A percentile compares a stretch with the other conserved stretches of the same genome.
Evolutionary conservation across 495 filamentous ascomycete species (phyloP).

Genomic region (Pseudoneurospora amorphoporcata): DNA sequence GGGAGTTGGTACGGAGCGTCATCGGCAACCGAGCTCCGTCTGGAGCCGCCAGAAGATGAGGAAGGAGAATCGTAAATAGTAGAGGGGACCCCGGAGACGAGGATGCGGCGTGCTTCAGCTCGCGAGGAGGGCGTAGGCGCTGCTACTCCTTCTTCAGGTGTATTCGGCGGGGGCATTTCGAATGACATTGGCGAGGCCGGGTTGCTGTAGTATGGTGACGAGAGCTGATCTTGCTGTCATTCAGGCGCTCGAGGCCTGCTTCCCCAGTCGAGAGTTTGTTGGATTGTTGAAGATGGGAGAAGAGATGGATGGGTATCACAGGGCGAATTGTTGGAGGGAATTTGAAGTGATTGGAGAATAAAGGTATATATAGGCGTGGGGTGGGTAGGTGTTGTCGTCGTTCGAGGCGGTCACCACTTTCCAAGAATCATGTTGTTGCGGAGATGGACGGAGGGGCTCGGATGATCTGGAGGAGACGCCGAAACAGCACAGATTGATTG

Average conservation of each 20-base stretch:
- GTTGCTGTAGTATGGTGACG: neutral
- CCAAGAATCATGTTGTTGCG: neutral
- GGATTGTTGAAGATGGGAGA: neutral
- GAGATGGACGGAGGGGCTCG: neutral
- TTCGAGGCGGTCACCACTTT: neutral
- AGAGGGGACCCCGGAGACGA: neutral
- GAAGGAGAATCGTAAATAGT: neutral
- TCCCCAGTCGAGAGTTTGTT: neutral
- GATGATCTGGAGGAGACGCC: neutral
- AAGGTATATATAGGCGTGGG: neutral
- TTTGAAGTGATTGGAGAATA: neutral
- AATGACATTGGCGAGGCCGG: neutral
- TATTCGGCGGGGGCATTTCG: neutral
- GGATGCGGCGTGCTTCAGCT: neutral
- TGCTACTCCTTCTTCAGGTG: neutral
- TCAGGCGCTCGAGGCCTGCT: neutral
- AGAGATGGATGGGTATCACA: neutral
- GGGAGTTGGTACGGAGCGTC: neutral
- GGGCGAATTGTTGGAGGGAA: neutral
- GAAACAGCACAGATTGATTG: neutral
- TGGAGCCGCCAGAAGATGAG: neutral
- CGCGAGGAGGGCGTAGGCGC: neutral
- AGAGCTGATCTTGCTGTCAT: neutral
- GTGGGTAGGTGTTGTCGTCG: neutral
- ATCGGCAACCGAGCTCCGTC: slow-evolving; percentile 1